Conservation (phyloP, 306 rosid genomes). For the Rubus idaeus region DNA sequence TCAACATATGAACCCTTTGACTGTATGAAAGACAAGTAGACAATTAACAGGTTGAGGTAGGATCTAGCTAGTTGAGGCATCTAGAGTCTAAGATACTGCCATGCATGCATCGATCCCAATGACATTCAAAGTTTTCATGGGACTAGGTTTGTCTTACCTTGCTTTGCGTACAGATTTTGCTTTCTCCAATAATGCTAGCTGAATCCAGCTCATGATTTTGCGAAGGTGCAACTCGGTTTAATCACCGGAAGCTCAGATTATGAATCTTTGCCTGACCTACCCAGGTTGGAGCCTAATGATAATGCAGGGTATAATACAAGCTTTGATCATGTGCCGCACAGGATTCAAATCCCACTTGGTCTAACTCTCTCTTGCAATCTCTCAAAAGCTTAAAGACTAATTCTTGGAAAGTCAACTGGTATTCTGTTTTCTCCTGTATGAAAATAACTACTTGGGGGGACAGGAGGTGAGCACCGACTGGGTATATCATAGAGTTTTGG, state of each 20-base stretch:
- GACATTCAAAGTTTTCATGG: not conserved
- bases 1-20: too few species aligned
- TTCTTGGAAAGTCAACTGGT: not conserved
- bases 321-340: constrained; percentile 3
- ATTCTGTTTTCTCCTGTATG: not conserved
- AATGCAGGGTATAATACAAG: not conserved
- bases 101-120: not conserved
- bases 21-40: too few species aligned
- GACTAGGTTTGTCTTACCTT: not conserved
- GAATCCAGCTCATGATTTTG: constrained; percentile 9
- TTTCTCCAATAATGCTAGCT: not conserved
- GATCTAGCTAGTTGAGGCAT: not conserved
- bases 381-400: not conserved
- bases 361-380: not conserved
- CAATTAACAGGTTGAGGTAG: not conserved
- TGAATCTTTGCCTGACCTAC: not conserved
- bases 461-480: not conserved
- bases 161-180: not conserved
- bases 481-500: not conserved
- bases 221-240: not conserved
- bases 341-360: not conserved
- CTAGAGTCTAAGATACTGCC: not conserved
- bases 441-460: not conserved
- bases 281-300: not conserved
- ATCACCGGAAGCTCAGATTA: not conserved